phyloP scores from a whole-genome alignment of 2,329 filamentous ascomycete species.

The Pestalotiopsis sp. region DNA sequence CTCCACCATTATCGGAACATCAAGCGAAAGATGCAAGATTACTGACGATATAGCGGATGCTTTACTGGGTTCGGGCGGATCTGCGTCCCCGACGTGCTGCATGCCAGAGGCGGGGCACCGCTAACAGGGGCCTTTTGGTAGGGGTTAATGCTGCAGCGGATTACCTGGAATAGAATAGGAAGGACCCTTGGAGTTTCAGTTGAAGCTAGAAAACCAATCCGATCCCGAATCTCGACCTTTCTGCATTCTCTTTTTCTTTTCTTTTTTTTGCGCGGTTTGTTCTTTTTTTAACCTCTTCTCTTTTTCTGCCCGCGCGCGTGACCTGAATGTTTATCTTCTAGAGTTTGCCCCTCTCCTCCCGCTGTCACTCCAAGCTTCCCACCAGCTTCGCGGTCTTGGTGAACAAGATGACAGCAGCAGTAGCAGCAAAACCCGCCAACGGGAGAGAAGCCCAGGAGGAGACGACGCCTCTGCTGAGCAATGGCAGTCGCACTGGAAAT shows the following conservation, averaged over 20 bases:
- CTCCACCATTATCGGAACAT: too few species aligned
- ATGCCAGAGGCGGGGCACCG: neutral
- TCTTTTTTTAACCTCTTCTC: neutral
- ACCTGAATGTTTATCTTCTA: neutral
- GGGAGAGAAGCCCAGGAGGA: constrained; percentile 17
- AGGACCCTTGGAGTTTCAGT: constrained; percentile 1
- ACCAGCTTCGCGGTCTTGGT: neutral
- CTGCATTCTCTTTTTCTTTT: neutral
- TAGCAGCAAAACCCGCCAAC: neutral
- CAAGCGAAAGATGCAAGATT: too few species aligned
- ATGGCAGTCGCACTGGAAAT: constrained; percentile 6
- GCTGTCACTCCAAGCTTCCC: neutral
- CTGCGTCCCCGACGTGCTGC: neutral
- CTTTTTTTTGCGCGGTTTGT: neutral
- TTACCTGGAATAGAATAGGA: neutral
- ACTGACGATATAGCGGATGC: too few species aligned
- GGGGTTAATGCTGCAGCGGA: neutral
- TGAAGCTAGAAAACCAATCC: neutral
- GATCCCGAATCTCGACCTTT: neutral
- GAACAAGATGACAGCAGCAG: constrained; percentile 13
- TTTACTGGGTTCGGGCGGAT: neutral
- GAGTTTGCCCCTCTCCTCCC: neutral
- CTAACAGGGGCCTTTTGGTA: neutral
- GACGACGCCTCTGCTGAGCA: constrained; percentile 21
- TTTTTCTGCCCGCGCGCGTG: neutral